Conservation (phyloP, 2,329 filamentous ascomycete species). For the Rugonectria rugulosa region DNA sequence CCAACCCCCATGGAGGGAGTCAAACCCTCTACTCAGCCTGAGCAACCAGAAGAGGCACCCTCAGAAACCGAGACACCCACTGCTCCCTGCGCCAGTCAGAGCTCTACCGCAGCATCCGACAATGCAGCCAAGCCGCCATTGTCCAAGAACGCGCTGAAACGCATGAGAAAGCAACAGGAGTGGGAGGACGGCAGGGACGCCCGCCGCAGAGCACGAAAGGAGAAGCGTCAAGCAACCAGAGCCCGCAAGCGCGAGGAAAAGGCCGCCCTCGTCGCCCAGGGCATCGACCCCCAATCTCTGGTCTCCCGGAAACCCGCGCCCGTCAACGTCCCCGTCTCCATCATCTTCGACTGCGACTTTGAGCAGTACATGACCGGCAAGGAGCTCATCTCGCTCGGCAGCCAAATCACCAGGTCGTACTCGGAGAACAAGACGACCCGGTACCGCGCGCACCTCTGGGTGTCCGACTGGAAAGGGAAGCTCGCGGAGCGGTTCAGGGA, state of each 20-base stretch:
- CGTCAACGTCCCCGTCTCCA: constrained; percentile 74
- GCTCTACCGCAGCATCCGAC: constrained; percentile 1
- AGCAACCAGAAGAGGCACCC: constrained; percentile 2
- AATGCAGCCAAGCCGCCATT: constrained; percentile 47
- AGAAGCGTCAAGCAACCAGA: constrained; percentile 59
- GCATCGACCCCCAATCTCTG: constrained; percentile 49
- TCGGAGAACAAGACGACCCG: constrained; percentile 79
- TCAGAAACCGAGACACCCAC: constrained; percentile 7
- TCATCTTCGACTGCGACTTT: constrained; percentile 92
- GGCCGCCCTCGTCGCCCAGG: constrained; percentile 57
- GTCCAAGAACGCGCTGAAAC: constrained; percentile 89
- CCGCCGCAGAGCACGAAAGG: constrained; percentile 61
- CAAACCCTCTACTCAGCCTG: constrained; percentile 4
- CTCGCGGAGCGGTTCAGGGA: constrained; percentile 83
- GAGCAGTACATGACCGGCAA: constrained; percentile 88
- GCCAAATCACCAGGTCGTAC: constrained; percentile 88
- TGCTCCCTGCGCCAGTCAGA: constrained; percentile 13
- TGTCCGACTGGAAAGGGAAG: constrained; percentile 80
- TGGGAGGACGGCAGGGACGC: constrained; percentile 78
- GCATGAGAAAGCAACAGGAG: constrained; percentile 72
- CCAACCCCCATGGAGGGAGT: constrained; percentile 20
- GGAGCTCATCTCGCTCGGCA: constrained; percentile 82
- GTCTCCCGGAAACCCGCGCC: constrained; percentile 46
- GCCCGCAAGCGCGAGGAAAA: constrained; percentile 59
- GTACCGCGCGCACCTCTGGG: constrained; percentile 74